Evolutionary conservation across 495 filamentous ascomycete genomes (phyloP).

Genomic region (Trichoderma orchidacearum): DNA sequence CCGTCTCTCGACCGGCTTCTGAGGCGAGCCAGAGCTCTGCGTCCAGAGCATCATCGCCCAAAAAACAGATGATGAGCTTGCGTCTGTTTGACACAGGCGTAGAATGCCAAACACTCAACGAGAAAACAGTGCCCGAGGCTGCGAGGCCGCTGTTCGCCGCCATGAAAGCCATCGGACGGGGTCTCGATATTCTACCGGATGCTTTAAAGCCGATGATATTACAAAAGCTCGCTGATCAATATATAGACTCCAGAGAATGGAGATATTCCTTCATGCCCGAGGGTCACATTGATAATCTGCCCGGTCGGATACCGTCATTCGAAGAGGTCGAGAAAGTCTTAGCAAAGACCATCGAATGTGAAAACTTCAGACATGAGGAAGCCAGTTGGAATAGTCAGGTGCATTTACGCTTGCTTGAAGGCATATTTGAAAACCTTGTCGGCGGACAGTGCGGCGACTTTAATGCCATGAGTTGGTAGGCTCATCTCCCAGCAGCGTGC

Average conservation of each 20-base stretch:
- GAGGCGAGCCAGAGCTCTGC: too few relatives aligned
- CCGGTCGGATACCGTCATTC: neutral
- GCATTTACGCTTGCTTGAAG: neutral
- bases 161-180: neutral
- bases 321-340: neutral
- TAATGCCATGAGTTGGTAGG: neutral
- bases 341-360: neutral
- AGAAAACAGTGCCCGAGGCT: neutral
- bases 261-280: neutral
- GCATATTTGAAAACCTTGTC: neutral
- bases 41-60: neutral
- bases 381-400: neutral
- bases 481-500: neutral
- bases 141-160: neutral
- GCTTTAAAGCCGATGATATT: neutral
- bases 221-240: neutral
- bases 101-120: neutral
- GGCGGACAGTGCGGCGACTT: neutral
- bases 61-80: constrained; percentile 4
- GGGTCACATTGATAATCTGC: neutral
- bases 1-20: too few relatives aligned
- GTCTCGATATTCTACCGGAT: neutral
- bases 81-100: neutral
- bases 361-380: neutral
- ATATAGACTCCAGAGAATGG: neutral